These are phyloP conservation scores for Nothophoma quercina DNA, from an alignment of 2,329 filamentous ascomycete species.

Conservation along the genomic window DNA sequence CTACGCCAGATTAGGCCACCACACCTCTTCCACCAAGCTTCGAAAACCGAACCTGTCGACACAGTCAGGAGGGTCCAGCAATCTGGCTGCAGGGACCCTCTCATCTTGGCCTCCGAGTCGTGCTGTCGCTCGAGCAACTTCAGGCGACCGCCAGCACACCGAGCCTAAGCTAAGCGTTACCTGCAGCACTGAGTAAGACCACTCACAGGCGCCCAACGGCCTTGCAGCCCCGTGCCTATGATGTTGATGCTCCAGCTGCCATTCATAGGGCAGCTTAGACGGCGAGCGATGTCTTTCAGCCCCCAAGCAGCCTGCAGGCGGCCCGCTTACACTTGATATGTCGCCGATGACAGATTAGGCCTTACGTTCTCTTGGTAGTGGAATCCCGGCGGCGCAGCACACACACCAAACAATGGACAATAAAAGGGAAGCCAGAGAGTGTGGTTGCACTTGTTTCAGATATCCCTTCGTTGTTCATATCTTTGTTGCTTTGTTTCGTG, in stretches of 20 bases:
- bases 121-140: not conserved
- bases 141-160: conserved; percentile 1
- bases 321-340: conserved; percentile 11
- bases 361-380: too few species aligned
- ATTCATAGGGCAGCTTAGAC: not conserved
- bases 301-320: not conserved
- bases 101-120: not conserved
- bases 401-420: not conserved
- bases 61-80: not conserved
- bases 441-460: conserved; percentile 11
- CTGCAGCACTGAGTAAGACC: conserved; percentile 10
- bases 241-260: not conserved
- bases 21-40: not conserved
- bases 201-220: conserved; percentile 5
- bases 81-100: not conserved
- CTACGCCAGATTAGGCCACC: not conserved
- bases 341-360: conserved; percentile 13
- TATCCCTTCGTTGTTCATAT: not conserved
- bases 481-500: not conserved
- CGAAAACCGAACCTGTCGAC: not conserved
- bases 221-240: not conserved
- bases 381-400: not conserved
- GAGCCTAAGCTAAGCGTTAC: not conserved
- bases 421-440: not conserved
- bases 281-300: not conserved